Conservation (phyloP, 805 yeast genomes). For the Yamadazyma paraphyllophila region DNA sequence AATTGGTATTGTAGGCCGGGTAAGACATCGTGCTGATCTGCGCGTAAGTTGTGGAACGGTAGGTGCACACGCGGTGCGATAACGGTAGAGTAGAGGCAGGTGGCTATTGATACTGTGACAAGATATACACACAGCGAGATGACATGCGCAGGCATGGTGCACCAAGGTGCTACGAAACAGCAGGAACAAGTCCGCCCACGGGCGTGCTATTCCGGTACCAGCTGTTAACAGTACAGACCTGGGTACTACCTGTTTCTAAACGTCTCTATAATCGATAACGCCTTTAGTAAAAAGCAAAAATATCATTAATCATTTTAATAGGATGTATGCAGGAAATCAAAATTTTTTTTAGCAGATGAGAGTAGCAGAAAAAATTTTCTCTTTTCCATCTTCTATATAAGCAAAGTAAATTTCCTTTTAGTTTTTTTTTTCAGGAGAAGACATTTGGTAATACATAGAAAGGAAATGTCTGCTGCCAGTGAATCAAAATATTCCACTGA, state of each 20-base stretch:
- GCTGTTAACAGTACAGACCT: too few relatives aligned
- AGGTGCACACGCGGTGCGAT: not conserved
- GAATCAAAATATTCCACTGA: slow-evolving; percentile 64
- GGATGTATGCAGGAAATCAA: slow-evolving; percentile 8
- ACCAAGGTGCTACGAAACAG: not conserved
- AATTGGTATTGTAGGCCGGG: slow-evolving; percentile 1
- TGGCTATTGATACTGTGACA: not conserved
- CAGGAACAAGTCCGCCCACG: too few relatives aligned
- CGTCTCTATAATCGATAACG: not conserved
- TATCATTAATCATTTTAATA: not conserved
- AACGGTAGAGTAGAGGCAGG: not conserved
- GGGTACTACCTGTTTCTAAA: not conserved
- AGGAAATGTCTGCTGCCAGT: slow-evolving; percentile 51
- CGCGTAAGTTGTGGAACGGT: slow-evolving; percentile 2
- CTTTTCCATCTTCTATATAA: slow-evolving; percentile 7
- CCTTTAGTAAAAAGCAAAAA: not conserved
- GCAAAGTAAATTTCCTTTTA: slow-evolving; percentile 7
- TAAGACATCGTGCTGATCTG: slow-evolving; percentile 3
- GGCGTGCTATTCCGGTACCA: too few relatives aligned
- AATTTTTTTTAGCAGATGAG: slow-evolving; percentile 6
- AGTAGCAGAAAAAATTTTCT: slow-evolving; percentile 6
- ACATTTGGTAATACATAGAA: slow-evolving; percentile 7
- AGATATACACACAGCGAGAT: slow-evolving; percentile 2
- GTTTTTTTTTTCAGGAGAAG: slow-evolving; percentile 4
- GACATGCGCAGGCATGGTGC: slow-evolving; percentile 1